A percentile compares a stretch with the other conserved stretches of the same genome.
phyloP scores from a whole-genome alignment of 306 rosid species.

The Citrullus mucosospermus region DNA sequence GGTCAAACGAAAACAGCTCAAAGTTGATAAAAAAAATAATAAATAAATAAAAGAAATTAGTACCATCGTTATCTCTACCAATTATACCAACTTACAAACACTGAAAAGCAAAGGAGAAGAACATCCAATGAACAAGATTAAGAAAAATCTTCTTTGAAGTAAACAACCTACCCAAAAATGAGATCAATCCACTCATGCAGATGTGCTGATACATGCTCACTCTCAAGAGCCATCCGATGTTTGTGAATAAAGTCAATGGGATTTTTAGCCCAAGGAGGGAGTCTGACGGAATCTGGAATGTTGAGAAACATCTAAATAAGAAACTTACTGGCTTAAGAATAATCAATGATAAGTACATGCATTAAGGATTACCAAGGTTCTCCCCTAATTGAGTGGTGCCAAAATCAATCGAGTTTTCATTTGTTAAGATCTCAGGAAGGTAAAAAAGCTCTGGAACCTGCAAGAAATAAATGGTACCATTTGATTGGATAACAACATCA shows the following conservation, averaged over 20 bases:
- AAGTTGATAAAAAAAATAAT: slow-evolving; percentile 8
- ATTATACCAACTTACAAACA: slow-evolving; percentile 14
- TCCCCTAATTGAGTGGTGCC: slow-evolving; percentile 89
- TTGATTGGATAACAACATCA: neutral
- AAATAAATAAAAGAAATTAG: neutral
- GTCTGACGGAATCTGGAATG: slow-evolving; percentile 56
- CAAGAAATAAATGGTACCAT: neutral
- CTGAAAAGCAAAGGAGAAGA: slow-evolving; percentile 5
- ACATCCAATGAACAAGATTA: slow-evolving; percentile 1
- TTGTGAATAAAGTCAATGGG: slow-evolving; percentile 88
- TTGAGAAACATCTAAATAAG: slow-evolving; percentile 14
- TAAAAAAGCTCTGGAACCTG: slow-evolving; percentile 98
- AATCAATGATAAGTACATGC: slow-evolving; percentile 1
- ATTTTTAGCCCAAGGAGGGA: slow-evolving; percentile 94
- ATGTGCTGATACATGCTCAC: slow-evolving; percentile 80
- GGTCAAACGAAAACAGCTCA: slow-evolving; percentile 2
- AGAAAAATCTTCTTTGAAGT: neutral
- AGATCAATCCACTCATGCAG: slow-evolving; percentile 99
- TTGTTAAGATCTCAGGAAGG: slow-evolving; percentile 87
- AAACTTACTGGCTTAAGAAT: slow-evolving; percentile 4
- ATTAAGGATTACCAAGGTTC: slow-evolving; percentile 62
- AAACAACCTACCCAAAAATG: slow-evolving; percentile 64
- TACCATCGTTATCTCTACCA: neutral
- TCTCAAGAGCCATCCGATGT: slow-evolving; percentile 96
- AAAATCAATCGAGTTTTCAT: slow-evolving; percentile 88